These are phyloP conservation scores for Acanthamoeba castellanii DNA, from an alignment of 208 protist genomes.

Conservation along the genomic window DNA sequence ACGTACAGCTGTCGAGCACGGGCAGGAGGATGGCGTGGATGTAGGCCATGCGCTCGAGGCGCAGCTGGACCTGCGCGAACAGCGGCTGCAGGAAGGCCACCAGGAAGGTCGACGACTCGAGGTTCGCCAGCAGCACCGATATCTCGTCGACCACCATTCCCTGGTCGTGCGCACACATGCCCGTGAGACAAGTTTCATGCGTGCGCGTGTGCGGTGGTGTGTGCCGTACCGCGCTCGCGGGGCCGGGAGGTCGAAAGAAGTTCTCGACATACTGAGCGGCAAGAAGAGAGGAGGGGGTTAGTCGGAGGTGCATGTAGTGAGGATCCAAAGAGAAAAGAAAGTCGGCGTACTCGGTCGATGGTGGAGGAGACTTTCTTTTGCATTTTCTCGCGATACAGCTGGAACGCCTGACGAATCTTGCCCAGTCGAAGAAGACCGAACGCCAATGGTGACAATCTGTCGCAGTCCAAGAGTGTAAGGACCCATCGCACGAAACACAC, in stretches of 20 bases:
- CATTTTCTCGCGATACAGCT: conserved; percentile 60
- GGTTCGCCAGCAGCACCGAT: background rate
- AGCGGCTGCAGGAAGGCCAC: conserved; percentile 32
- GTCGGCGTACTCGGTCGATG: conserved; percentile 14
- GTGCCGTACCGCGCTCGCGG: background rate
- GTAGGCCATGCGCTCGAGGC: conserved; percentile 55
- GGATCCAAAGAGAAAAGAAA: background rate
- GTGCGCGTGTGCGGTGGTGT: background rate
- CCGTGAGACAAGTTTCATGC: background rate
- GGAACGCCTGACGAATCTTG: conserved; percentile 65
- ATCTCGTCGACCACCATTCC: conserved; percentile 15
- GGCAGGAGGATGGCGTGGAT: conserved; percentile 53
- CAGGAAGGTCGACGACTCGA: background rate
- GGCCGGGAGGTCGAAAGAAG: background rate
- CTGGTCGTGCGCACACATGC: background rate
- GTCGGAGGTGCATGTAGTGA: background rate
- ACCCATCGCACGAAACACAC: background rate
- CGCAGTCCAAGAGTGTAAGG: background rate
- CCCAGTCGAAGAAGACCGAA: conserved; percentile 68
- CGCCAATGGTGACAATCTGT: conserved; percentile 20
- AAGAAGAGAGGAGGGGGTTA: background rate
- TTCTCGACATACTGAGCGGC: background rate
- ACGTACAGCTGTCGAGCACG: conserved; percentile 64
- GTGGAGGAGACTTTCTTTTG: conserved; percentile 10
- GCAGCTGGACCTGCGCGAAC: background rate